Evolutionary conservation across 352 stramenopile genomes (phyloP).

Genomic region (Phytophthora ohioensis): DNA sequence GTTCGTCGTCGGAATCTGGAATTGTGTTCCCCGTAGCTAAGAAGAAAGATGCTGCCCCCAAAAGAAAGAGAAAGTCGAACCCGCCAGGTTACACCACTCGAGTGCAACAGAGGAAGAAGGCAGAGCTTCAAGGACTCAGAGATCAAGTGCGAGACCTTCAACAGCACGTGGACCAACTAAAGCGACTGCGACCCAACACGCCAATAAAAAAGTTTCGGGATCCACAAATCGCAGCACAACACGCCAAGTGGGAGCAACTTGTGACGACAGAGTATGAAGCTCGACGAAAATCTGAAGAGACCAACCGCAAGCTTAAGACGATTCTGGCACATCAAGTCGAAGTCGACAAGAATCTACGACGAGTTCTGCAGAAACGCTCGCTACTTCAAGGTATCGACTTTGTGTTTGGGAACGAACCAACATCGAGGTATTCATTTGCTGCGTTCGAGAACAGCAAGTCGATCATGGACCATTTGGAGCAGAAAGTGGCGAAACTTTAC

Average conservation of each 20-base stretch:
- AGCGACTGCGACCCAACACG: too few species aligned
- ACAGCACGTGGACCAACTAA: background rate
- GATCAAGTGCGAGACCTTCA: conserved; percentile 15
- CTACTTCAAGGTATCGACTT: conserved; percentile 31
- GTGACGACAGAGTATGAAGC: conserved; percentile 9
- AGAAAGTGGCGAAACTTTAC: conserved; percentile 26
- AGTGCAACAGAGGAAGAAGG: conserved; percentile 19
- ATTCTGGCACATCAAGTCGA: conserved; percentile 24
- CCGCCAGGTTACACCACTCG: conserved; percentile 21
- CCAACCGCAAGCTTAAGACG: conserved; percentile 22
- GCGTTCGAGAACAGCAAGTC: conserved; percentile 31
- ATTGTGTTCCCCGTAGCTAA: background rate
- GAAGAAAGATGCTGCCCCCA: background rate
- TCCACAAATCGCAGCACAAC: background rate
- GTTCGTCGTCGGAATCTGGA: background rate
- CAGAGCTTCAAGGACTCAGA: conserved; percentile 5
- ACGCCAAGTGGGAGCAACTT: conserved; percentile 17
- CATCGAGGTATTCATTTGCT: conserved; percentile 22
- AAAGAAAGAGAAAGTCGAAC: conserved; percentile 17
- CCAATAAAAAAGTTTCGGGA: background rate
- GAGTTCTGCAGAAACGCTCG: conserved; percentile 19
- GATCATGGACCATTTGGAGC: conserved; percentile 25
- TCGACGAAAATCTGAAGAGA: conserved; percentile 14
- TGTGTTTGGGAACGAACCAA: conserved; percentile 33
- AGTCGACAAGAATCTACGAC: conserved; percentile 26